phyloP scores from a whole-genome alignment of 176 grass and related monocot genomes.

The Otatea glauca region DNA sequence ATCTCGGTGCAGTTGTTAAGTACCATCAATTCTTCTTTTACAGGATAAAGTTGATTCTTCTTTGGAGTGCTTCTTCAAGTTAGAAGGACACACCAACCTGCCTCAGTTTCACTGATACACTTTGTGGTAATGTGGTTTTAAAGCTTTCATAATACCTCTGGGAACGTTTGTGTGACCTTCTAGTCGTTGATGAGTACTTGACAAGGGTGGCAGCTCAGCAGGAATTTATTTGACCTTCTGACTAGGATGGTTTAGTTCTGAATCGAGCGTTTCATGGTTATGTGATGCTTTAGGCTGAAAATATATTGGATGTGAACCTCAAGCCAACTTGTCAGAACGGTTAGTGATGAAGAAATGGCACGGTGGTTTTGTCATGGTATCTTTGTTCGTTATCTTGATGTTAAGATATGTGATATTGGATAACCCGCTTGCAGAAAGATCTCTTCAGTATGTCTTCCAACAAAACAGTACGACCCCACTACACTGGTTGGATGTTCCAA shows the following conservation, averaged over 20 bases:
- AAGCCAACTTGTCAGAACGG: conserved; percentile 2
- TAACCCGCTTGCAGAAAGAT: conserved; percentile 70
- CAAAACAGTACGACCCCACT: conserved; percentile 66
- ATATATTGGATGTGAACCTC: conserved; percentile 24
- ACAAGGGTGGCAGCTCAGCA: conserved; percentile 26
- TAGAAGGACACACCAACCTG: conserved; percentile 12
- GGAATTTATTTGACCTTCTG: conserved; percentile 30
- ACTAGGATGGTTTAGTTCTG: conserved; percentile 33
- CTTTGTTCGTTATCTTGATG: conserved; percentile 71
- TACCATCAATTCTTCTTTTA: conserved; percentile 40
- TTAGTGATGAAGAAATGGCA: conserved; percentile 97
- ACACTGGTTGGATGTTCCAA: conserved; percentile 70
- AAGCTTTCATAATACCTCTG: conserved; percentile 12
- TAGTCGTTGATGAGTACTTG: conserved; percentile 19
- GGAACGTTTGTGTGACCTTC: conserved; percentile 11
- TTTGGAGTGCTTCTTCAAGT: conserved; percentile 24
- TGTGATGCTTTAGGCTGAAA: conserved; percentile 31
- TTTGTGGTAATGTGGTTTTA: background rate
- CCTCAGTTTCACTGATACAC: background rate
- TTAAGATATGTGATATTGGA: conserved; percentile 85
- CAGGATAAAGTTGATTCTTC: conserved; percentile 45
- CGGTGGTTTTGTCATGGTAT: conserved; percentile 59
- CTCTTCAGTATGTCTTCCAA: conserved; percentile 76
- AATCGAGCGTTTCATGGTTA: background rate
- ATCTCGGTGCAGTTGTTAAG: conserved; percentile 16